Evolutionary conservation across 129 eudicot genomes (phyloP).

Genomic region (Saussurea involucrata): DNA sequence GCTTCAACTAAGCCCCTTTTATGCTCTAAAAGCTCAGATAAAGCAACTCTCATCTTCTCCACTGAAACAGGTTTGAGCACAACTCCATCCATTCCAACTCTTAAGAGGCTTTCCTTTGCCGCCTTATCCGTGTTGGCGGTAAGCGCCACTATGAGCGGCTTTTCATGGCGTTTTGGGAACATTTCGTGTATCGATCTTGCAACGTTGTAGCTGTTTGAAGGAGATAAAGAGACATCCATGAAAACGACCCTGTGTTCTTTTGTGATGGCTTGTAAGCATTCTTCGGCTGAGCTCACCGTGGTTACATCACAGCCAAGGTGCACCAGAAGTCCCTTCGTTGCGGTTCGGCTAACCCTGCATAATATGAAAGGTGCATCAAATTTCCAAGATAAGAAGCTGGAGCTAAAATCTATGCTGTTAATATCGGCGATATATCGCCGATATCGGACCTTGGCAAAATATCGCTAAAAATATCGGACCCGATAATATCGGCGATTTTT

Average conservation of each 20-base stretch:
- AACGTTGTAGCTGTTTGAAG: conserved; percentile 52
- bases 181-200: conserved; percentile 59
- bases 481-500: no score
- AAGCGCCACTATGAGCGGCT: conserved; percentile 66
- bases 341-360: conserved; percentile 73
- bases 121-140: conserved; percentile 55
- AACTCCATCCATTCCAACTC: conserved; percentile 82
- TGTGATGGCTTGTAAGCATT: conserved; percentile 57
- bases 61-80: conserved; percentile 70
- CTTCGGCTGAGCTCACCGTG: conserved; percentile 63
- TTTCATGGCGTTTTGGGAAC: conserved; percentile 51
- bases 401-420: no score
- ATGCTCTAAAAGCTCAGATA: conserved; percentile 66
- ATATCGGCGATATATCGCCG: no score
- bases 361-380: background rate
- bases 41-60: conserved; percentile 78
- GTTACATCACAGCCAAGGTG: conserved; percentile 88
- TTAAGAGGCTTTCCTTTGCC: conserved; percentile 56
- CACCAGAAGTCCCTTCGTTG: conserved; percentile 70
- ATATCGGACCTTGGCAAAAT: no score
- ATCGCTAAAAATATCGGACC: no score
- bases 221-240: conserved; percentile 53
- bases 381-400: background rate
- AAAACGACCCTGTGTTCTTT: conserved; percentile 72
- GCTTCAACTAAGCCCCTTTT: conserved; percentile 39